Evolutionary conservation across 106 monocot genomes (phyloP).

Genomic region (Alisma plantagoaquatica): DNA sequence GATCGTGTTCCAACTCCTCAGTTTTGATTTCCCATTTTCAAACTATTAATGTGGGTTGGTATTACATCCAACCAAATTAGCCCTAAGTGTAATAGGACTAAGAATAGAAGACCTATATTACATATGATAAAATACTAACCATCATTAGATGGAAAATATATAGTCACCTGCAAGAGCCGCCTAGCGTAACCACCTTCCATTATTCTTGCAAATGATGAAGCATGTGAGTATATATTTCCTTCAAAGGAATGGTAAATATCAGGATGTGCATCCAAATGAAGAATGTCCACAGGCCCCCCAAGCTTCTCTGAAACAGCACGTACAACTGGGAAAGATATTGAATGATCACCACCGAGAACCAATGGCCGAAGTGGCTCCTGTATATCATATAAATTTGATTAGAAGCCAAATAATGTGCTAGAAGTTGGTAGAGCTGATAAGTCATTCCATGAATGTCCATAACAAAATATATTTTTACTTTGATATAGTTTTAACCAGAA

Average conservation of each 20-base stretch:
- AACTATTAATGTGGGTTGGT: too few relatives aligned
- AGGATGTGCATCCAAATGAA: slow-evolving; percentile 96
- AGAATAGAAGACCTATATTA: too few relatives aligned
- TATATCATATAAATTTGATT: background rate
- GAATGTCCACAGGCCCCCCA: slow-evolving; percentile 86
- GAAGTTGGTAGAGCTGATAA: too few relatives aligned
- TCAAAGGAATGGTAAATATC: slow-evolving; percentile 96
- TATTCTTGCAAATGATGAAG: slow-evolving; percentile 96
- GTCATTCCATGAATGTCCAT: too few relatives aligned
- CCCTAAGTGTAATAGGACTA: too few relatives aligned
- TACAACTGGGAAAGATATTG: slow-evolving; percentile 92
- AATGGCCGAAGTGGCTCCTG: slow-evolving; percentile 87
- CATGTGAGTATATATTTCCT: slow-evolving; percentile 94
- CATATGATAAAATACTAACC: too few relatives aligned
- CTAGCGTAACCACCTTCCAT: slow-evolving; percentile 98
- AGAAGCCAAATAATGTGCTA: background rate
- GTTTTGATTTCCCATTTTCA: too few relatives aligned
- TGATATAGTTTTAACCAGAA: too few relatives aligned
- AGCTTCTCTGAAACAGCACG: slow-evolving; percentile 94
- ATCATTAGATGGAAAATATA: background rate
- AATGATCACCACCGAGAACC: slow-evolving; percentile 95
- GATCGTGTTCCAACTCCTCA: too few relatives aligned
- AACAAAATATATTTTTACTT: too few relatives aligned
- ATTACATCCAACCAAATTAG: too few relatives aligned
- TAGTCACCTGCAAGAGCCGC: slow-evolving; percentile 73